Evolutionary conservation across 1,284 basidiomycete genomes (phyloP), one percentile per base, ranked within the genome.

Genomic region (Leccinum griseonigrum): DNA sequence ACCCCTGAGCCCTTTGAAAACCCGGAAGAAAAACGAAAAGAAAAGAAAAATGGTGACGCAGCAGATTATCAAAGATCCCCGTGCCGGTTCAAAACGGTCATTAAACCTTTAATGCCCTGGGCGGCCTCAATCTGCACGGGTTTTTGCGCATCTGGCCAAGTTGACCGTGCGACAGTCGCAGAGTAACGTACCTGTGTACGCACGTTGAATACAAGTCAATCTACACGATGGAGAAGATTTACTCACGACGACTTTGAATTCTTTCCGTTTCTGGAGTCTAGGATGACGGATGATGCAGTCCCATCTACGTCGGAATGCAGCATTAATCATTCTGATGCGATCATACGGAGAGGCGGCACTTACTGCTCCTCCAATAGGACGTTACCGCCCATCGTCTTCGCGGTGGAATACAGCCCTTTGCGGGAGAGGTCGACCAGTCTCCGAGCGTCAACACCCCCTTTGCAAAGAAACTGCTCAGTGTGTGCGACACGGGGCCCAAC

Each of bases 301-400:
- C 76, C 74, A 75, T 66, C 76, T 77, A 54, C 36, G 60, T 57
- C 51, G 59, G 63, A 62, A 68, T 59, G 63, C 57, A 58, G 26
- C 11, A 57, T 66, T 63, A 34, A 68, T 70, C 62, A 63, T 60
- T 62, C 16, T 64, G 64, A 62, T 58, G 50, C 54, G 59, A 69
- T 63, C 70, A 57, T 61, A 54, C 11, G 55, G 57, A 61, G 57
- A 61, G 57, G 59, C 55, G 55, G 55, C 54, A 61, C 76, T 60
- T 55, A 75, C 74, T 74, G 65, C 52, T 76, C 75, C 53, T 78
- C 75, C 28, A 76, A 61, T 4, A 76, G 64, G 50, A 77, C 72
- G 50, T 77, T 78, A 7, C 74, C 77, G 6, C 75, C 75, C 71
- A 75, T 74, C 46, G 62, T 66, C 56, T 64, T 73, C n/a, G 76